phyloP scores from a whole-genome alignment of 495 filamentous ascomycete species.

The Tetracladium marchalianum region DNA sequence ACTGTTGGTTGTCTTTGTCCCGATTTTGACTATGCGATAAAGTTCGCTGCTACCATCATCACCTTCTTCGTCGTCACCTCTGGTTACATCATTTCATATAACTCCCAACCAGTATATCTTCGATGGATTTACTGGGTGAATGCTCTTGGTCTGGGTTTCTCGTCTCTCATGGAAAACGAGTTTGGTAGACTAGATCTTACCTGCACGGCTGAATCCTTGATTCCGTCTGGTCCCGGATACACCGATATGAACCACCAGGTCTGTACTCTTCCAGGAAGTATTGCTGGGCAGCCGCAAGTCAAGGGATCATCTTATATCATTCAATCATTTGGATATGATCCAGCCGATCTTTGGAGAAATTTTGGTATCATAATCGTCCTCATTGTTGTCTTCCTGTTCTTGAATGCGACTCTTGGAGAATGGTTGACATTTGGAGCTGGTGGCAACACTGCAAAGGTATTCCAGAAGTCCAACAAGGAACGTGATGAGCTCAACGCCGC shows the following conservation, averaged over 20 bases:
- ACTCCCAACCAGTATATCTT: slow-evolving; percentile 45
- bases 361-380: slow-evolving; percentile 57
- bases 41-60: slow-evolving; percentile 66
- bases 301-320: slow-evolving; percentile 18
- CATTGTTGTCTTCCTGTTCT: slow-evolving; percentile 54
- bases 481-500: slow-evolving; percentile 58
- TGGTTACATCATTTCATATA: slow-evolving; percentile 68
- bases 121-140: slow-evolving; percentile 57
- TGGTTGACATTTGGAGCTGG: slow-evolving; percentile 58
- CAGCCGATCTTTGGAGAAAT: slow-evolving; percentile 59
- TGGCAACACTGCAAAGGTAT: slow-evolving; percentile 60
- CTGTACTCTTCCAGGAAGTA: slow-evolving; percentile 16
- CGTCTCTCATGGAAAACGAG: slow-evolving; percentile 75
- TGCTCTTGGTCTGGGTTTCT: slow-evolving; percentile 63
- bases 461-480: slow-evolving; percentile 60
- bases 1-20: slow-evolving; percentile 68
- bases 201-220: slow-evolving; percentile 12
- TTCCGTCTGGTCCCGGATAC: slow-evolving; percentile 31
- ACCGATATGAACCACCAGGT: slow-evolving; percentile 22
- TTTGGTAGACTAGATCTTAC: slow-evolving; percentile 35
- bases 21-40: slow-evolving; percentile 79
- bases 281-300: slow-evolving; percentile 23
- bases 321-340: slow-evolving; percentile 40
- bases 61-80: slow-evolving; percentile 70
- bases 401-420: slow-evolving; percentile 67